A percentile compares a stretch with the other conserved stretches of the same genome.
Conservation (phyloP, 2,329 filamentous ascomycete species). For the Colletotrichum musicola region DNA sequence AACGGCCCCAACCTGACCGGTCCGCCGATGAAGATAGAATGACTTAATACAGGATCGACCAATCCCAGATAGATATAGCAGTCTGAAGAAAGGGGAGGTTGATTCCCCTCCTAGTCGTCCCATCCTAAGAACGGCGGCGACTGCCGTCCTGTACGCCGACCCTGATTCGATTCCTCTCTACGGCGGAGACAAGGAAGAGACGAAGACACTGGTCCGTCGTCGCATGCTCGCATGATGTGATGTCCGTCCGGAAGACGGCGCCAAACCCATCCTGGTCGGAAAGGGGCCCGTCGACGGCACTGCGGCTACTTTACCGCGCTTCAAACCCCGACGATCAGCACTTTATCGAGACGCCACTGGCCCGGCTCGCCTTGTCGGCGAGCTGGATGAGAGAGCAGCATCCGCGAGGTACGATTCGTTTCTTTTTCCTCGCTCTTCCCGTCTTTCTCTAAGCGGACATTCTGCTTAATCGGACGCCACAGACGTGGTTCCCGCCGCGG, state of each 20-base stretch:
- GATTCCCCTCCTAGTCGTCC: not conserved
- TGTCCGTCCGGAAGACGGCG: constrained; percentile 8
- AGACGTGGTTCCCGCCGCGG: constrained; percentile 10
- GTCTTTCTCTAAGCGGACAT: not conserved
- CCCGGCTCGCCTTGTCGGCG: not conserved
- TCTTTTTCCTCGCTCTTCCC: constrained; percentile 1
- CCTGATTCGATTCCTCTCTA: not conserved
- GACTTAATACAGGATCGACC: not conserved
- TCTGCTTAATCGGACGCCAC: constrained; percentile 11
- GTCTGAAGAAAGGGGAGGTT: not conserved
- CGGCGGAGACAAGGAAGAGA: not conserved
- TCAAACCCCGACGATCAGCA: constrained; percentile 22
- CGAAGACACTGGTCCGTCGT: not conserved
- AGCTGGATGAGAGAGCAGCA: not conserved
- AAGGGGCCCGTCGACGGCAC: constrained; percentile 9
- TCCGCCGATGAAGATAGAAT: not conserved
- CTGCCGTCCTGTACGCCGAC: constrained; percentile 4
- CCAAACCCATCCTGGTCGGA: constrained; percentile 6
- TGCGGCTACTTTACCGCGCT: constrained; percentile 26
- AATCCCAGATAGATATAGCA: not conserved
- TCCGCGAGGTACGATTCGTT: not conserved
- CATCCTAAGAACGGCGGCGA: constrained; percentile 6
- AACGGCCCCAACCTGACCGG: not conserved
- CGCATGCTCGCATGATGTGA: constrained; percentile 9
- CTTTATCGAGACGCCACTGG: constrained; percentile 22